Evolutionary conservation across 345 rosid species (phyloP).

Genomic region (Schrenkiella parvula): DNA sequence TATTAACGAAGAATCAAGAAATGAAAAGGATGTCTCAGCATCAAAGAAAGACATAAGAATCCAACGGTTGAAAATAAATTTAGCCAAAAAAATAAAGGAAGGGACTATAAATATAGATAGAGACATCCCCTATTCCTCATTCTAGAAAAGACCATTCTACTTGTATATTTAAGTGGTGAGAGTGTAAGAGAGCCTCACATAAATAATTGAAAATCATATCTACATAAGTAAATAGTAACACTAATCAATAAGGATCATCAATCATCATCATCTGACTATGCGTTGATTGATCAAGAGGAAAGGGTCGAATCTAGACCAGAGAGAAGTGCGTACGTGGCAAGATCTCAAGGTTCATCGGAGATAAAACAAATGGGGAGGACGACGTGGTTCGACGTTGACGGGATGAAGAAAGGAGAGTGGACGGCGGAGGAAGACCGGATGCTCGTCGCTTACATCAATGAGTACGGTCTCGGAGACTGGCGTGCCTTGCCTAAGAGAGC

Average conservation of each 20-base stretch:
- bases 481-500: conserved; percentile 57
- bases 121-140: not conserved
- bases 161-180: not conserved
- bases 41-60: not conserved
- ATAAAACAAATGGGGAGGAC: conserved; percentile 33
- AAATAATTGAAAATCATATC: not conserved
- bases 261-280: not conserved
- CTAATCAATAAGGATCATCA: conserved; percentile 1
- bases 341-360: not conserved
- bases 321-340: not conserved
- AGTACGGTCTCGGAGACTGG: conserved; percentile 69
- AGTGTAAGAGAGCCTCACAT: not conserved
- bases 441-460: conserved; percentile 46
- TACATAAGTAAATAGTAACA: not conserved
- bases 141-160: not conserved
- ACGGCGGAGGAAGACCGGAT: conserved; percentile 63
- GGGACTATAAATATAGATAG: not conserved
- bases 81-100: not conserved
- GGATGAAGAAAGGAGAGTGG: conserved; percentile 81
- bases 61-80: conserved; percentile 3
- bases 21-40: not conserved
- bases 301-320: not conserved
- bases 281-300: not conserved
- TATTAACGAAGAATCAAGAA: not conserved
- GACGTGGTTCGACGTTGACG: conserved; percentile 29